Conservation (phyloP, 2,329 filamentous ascomycete genomes). For the Nothopassalora personata region DNA sequence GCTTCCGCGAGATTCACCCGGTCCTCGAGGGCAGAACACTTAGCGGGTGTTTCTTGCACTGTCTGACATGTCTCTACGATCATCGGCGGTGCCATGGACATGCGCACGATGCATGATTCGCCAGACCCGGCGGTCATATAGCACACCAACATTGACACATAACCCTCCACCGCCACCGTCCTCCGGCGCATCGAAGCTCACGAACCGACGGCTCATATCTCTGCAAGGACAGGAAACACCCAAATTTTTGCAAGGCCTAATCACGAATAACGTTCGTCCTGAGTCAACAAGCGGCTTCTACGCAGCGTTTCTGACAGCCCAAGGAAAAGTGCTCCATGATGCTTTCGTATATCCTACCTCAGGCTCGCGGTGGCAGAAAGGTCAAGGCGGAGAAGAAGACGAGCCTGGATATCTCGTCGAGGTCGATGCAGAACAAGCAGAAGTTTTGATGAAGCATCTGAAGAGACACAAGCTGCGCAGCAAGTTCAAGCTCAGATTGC, state of each 20-base stretch:
- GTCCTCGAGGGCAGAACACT: neutral
- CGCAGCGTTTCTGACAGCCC: conserved; percentile 76
- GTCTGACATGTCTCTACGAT: conserved; percentile 10
- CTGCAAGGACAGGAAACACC: conserved; percentile 73
- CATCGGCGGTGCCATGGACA: conserved; percentile 14
- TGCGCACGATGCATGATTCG: conserved; percentile 21
- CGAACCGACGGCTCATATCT: conserved; percentile 72
- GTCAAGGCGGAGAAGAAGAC: conserved; percentile 20
- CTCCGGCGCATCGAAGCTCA: conserved; percentile 52
- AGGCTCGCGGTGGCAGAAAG: conserved; percentile 29
- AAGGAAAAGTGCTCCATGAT: conserved; percentile 78
- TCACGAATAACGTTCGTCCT: conserved; percentile 65
- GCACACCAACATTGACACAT: conserved; percentile 7
- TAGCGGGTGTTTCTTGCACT: neutral
- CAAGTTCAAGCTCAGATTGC: conserved; percentile 64
- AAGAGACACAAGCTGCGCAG: conserved; percentile 80
- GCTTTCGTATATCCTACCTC: conserved; percentile 75
- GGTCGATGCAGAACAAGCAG: conserved; percentile 64
- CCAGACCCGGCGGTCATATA: conserved; percentile 13
- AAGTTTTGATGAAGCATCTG: conserved; percentile 63
- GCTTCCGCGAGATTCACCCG: neutral
- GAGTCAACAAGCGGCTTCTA: conserved; percentile 58
- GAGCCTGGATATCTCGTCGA: conserved; percentile 70
- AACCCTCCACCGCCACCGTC: conserved; percentile 44
- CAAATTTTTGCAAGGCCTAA: conserved; percentile 81